Conservation (phyloP, 202 grass and related monocot species). For the Cymbopogon flexuosus region DNA sequence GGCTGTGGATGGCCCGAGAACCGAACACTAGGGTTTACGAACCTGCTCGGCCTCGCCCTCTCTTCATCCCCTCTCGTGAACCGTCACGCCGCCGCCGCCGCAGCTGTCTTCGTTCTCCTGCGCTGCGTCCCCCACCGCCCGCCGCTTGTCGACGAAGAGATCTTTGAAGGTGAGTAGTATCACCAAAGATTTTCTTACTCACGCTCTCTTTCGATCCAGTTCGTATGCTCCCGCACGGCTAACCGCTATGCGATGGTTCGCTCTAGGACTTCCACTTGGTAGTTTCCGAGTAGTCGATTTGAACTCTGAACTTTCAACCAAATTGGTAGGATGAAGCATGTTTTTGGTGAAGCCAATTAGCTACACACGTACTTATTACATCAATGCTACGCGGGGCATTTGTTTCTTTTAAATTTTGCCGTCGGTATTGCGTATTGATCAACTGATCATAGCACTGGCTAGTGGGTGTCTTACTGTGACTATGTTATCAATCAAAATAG, state of each 20-base stretch:
- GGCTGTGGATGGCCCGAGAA: not conserved
- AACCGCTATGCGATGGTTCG: not conserved
- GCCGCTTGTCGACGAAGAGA: not conserved
- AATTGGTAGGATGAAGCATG: not conserved
- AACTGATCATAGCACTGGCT: no score
- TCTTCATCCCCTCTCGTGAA: not conserved
- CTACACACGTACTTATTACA: not conserved
- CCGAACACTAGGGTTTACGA: not conserved
- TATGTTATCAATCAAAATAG: no score
- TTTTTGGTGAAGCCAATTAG: not conserved
- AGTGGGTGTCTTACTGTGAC: no score
- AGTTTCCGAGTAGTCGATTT: not conserved
- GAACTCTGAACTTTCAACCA: not conserved
- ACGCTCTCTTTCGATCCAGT: not conserved
- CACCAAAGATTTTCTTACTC: not conserved
- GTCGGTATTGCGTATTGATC: no score
- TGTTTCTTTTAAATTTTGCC: no score
- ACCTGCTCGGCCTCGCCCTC: not conserved
- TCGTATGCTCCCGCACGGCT: not conserved
- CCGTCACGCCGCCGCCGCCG: not conserved
- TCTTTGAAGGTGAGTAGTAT: constrained; percentile 7
- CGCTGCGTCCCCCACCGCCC: not conserved
- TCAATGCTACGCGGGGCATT: no score
- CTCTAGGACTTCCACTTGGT: not conserved
- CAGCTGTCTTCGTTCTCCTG: not conserved